Evolutionary conservation across 2,329 filamentous ascomycete genomes (phyloP), one percentile per base, ranked within the genome.

Genomic region (Chaetoscypha palmicola): DNA sequence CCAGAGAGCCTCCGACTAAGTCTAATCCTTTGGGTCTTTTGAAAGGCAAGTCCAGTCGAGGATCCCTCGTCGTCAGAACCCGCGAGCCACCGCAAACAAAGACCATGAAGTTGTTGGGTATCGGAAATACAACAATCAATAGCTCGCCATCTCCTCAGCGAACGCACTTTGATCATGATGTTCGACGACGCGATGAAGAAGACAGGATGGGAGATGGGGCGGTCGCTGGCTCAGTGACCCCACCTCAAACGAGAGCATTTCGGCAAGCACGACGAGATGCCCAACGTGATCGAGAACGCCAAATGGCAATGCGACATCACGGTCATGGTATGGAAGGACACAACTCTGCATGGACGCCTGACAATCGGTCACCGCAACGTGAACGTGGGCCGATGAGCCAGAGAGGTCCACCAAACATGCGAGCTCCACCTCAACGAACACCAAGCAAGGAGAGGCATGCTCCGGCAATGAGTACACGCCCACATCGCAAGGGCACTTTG

Each of bases 11-110:
- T 19, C 38, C 41, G 48, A 63, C n/a, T 65, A 56, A 68, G 38
- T 65, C 75, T 3, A 79, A 78, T 53, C 73, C 79, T 1, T 66
- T 86, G 19, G 79, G 75, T 17, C 76, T 86, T 43, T 65, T 88
- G 41, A 76, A 77, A 48, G 64, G 74, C 17, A 86, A 84, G 63
- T 74, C 79, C 3, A 89, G 84, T 59, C 71, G 74, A 16, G 79
- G 82, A 11, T 84, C 83, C 2, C 65, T 88, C 20, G 68, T 72
- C 20, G 73, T 70, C 37, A 68, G 67, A 33, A 62, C 65, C 61
- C 19, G 62, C 58, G 43, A 70, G 67, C 54, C 57, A 5, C 64
- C 64, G 7, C 72, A 66, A 46, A 63, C 70, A 2, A 85, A 81
- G 58, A 67, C 74, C 0, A 72, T 75, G 60, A 83, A 79, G 62